Conservation (phyloP, 2,329 filamentous ascomycete genomes). For the Fusarium agapanthi region DNA sequence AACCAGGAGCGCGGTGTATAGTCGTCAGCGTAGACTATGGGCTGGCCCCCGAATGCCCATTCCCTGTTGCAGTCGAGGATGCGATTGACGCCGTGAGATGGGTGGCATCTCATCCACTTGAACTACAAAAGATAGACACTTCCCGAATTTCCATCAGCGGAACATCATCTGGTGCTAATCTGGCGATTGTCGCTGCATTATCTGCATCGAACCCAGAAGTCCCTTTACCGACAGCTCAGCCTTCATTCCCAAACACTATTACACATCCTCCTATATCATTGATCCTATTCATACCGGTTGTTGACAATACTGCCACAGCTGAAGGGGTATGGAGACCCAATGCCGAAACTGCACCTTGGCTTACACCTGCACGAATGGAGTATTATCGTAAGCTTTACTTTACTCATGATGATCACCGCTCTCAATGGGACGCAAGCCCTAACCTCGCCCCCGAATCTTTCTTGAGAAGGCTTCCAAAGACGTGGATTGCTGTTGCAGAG, state of each 20-base stretch:
- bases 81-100: conserved; percentile 45
- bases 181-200: conserved; percentile 37
- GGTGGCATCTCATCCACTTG: conserved; percentile 32
- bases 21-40: conserved; percentile 48
- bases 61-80: conserved; percentile 48
- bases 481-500: conserved; percentile 46
- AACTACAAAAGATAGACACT: conserved; percentile 39
- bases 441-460: conserved; percentile 40
- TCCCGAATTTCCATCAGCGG: conserved; percentile 44
- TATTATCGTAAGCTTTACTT: conserved; percentile 51
- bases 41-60: conserved; percentile 48
- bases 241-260: conserved; percentile 17
- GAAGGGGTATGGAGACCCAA: conserved; percentile 37
- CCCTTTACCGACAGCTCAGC: conserved; percentile 27
- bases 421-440: conserved; percentile 46
- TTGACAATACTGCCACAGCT: conserved; percentile 47
- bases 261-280: conserved; percentile 16
- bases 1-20: conserved; percentile 36
- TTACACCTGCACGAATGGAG: conserved; percentile 46
- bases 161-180: conserved; percentile 43
- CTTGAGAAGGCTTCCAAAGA: conserved; percentile 41
- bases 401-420: conserved; percentile 32
- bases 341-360: conserved; percentile 45
- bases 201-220: conserved; percentile 24
- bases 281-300: conserved; percentile 45